Percentiles rank a stretch among this genome's conserved stretches.
Evolutionary conservation across 1,284 basidiomycete species (phyloP).

Genomic region (Ganoderma boninense): DNA sequence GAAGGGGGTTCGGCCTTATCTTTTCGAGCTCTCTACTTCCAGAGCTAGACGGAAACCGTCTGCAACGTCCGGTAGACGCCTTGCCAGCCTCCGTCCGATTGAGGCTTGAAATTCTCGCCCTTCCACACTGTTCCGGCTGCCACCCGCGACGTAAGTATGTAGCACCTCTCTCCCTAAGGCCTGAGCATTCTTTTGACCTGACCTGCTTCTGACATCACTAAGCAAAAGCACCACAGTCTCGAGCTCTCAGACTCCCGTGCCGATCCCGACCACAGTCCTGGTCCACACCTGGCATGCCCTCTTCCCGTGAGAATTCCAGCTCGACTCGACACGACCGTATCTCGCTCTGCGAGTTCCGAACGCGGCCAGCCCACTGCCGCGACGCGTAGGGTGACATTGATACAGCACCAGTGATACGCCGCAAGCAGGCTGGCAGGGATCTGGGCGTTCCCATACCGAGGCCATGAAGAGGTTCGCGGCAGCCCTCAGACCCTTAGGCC

Average conservation of each 20-base stretch:
- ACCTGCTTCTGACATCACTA: too few relatives aligned
- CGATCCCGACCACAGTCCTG: neutral
- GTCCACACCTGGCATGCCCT: neutral
- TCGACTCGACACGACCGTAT: too few relatives aligned
- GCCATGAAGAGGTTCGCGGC: neutral
- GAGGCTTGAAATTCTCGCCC: neutral
- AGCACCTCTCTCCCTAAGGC: too few relatives aligned
- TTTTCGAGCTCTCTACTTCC: neutral
- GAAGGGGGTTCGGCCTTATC: neutral
- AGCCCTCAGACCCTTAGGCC: neutral
- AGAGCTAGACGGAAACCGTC: neutral
- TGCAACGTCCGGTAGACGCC: neutral
- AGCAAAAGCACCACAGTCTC: neutral
- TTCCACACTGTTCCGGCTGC: too few relatives aligned
- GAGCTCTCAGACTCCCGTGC: too few relatives aligned
- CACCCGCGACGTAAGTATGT: too few relatives aligned
- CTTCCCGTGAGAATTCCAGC: constrained; percentile 3
- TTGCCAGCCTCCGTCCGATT: neutral
- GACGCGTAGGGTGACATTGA: neutral
- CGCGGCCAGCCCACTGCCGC: neutral
- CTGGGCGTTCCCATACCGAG: neutral
- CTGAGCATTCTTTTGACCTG: too few relatives aligned
- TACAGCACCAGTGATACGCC: too few relatives aligned
- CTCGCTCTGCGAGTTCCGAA: neutral
- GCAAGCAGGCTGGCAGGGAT: too few relatives aligned